A percentile compares a stretch with the other conserved stretches of the same genome.
These are phyloP conservation scores for Combretum micranthum DNA, from an alignment of 345 rosid genomes.

Conservation along the genomic window DNA sequence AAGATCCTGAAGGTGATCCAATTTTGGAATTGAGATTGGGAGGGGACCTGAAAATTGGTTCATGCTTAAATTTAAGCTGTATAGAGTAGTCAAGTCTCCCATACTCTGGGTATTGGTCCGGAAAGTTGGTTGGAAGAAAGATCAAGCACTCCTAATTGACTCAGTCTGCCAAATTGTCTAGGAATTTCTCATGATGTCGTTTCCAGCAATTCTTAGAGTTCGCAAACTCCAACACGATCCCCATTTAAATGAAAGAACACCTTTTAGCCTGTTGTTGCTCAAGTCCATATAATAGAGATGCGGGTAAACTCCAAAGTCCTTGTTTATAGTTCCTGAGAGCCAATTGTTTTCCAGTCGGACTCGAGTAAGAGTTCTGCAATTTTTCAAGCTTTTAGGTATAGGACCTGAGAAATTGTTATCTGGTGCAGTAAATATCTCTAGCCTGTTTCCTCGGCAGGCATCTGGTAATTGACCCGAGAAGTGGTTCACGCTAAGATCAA, in stretches of 20 bases:
- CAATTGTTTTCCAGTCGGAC: slow-evolving; percentile 22
- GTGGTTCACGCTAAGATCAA: slow-evolving; percentile 16
- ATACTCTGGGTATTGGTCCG: slow-evolving; percentile 18
- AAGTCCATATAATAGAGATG: slow-evolving; percentile 25
- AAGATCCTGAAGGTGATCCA: slow-evolving; percentile 6
- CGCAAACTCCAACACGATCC: slow-evolving; percentile 16
- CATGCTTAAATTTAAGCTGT: slow-evolving; percentile 7
- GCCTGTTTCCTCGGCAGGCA: slow-evolving; percentile 18
- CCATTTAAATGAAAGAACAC: slow-evolving; percentile 26
- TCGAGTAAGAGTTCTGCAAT: slow-evolving; percentile 17
- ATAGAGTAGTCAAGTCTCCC: slow-evolving; percentile 14
- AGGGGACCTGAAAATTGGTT: slow-evolving; percentile 21
- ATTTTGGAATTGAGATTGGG: slow-evolving; percentile 10
- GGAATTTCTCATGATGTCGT: slow-evolving; percentile 19
- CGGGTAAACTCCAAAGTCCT: slow-evolving; percentile 23
- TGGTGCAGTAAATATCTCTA: slow-evolving; percentile 16
- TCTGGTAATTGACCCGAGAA: slow-evolving; percentile 23
- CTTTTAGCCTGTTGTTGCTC: slow-evolving; percentile 22
- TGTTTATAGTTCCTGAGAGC: slow-evolving; percentile 16
- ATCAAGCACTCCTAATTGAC: slow-evolving; percentile 13
- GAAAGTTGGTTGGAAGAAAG: slow-evolving; percentile 18
- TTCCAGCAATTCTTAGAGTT: slow-evolving; percentile 10
- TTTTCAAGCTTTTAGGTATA: slow-evolving; percentile 20
- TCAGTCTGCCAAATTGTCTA: slow-evolving; percentile 12
- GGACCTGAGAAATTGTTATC: slow-evolving; percentile 24